A percentile compares a stretch with the other conserved stretches of the same genome.
These are phyloP conservation scores for Kurtzmaniella quercitrusa DNA, from an alignment of 1,139 yeast species.

Conservation along the genomic window DNA sequence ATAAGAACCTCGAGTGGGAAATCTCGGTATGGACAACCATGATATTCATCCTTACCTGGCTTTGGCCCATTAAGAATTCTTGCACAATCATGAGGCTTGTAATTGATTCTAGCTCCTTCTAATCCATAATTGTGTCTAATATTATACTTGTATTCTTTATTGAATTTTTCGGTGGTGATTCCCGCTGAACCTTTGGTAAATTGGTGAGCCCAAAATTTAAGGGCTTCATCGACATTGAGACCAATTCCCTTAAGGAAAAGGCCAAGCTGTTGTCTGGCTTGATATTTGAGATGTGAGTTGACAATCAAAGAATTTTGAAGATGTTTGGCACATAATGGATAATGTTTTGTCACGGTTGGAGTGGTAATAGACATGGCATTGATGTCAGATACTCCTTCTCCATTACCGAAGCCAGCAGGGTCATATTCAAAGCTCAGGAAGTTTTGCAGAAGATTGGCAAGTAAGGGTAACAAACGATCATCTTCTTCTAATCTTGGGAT, in stretches of 20 bases:
- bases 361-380: constrained; percentile 61
- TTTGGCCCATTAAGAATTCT: constrained; percentile 69
- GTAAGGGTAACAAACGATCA: constrained; percentile 78
- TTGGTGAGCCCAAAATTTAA: constrained; percentile 76
- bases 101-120: constrained; percentile 85
- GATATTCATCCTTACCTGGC: constrained; percentile 69
- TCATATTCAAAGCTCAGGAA: constrained; percentile 59
- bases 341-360: constrained; percentile 54
- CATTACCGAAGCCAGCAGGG: constrained; percentile 18
- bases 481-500: constrained; percentile 89
- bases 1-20: constrained; percentile 58
- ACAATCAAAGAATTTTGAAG: constrained; percentile 58
- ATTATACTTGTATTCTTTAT: constrained; percentile 84
- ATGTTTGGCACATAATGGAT: constrained; percentile 79
- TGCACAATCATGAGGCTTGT: constrained; percentile 82
- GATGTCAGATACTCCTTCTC: constrained; percentile 44
- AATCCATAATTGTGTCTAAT: constrained; percentile 86
- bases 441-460: constrained; percentile 74
- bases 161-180: constrained; percentile 68
- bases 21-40: constrained; percentile 93
- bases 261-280: constrained; percentile 82
- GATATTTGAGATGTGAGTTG: constrained; percentile 72
- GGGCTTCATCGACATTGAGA: constrained; percentile 78
- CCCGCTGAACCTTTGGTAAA: constrained; percentile 51
- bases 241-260: constrained; percentile 89